Evolutionary conservation across 768 basidiomycete genomes (phyloP), one percentile per base, ranked within the genome.

Genomic region (Mycena maculata): DNA sequence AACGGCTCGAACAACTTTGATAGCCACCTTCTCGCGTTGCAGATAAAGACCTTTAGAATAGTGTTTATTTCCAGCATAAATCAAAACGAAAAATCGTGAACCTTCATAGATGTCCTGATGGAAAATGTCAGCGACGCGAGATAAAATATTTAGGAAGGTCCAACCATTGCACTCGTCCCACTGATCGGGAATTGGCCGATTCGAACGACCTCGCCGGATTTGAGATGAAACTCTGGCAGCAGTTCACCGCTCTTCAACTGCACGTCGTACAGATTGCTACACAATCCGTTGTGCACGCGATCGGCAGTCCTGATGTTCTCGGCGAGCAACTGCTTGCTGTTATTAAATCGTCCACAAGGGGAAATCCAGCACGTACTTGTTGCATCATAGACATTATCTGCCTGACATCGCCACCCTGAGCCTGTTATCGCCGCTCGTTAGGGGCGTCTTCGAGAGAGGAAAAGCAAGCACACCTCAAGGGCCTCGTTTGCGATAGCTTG

Each of bases 1-100:
- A 49, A 88, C 82, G 13, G 86, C 84, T 39, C 88, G 84, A 33
- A 89, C 75, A 9, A 84, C 81, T 71, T 88, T 88, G 73, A 89
- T 84, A 3, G 86, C 84, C 3, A 88, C 88, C 63, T 86, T 87
- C 68, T 87, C 85, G 52, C 81, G 78, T 33, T 80, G 79, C 1
- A 89, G 80, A 76, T 87, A 89, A 12, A 84, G 31, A 4, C 88
- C 88, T 72, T 88, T 36, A 86, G 47, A 80, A 82, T 15, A 28
- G 20, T 1, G 18, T 69, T 25, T 61, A 31, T 22, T 16, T 30
- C 4, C 8, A 22, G 23, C 9, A 12, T 18, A 27, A n/a, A 12
- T 12, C 1, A 25, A 16, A 15, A 20, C 18, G 20, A 31, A 10
- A 23, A n/a, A 39, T 6, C n/a, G 54, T 11, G 49, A 56, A 69